phyloP scores from a whole-genome alignment of 805 yeast species.

The Priceomyces castillae region DNA sequence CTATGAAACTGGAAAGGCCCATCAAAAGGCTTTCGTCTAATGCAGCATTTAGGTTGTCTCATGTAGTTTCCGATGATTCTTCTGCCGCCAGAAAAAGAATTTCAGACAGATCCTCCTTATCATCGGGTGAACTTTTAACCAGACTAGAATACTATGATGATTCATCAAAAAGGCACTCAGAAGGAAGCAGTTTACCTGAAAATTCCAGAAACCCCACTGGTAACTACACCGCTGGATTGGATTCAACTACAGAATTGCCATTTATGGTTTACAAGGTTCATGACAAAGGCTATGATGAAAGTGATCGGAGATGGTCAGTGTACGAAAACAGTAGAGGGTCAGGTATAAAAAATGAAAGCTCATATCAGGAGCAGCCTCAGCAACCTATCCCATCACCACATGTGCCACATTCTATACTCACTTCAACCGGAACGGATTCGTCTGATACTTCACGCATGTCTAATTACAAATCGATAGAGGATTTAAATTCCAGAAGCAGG shows the following conservation, averaged over 20 bases:
- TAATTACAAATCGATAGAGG: background rate
- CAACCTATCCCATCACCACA: background rate
- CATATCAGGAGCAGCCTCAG: background rate
- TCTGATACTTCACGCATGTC: background rate
- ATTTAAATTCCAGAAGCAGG: background rate
- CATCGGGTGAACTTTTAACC: constrained; percentile 30
- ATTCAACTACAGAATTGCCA: constrained; percentile 25
- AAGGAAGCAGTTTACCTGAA: background rate
- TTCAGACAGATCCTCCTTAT: constrained; percentile 18
- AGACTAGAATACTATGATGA: constrained; percentile 20
- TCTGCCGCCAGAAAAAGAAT: constrained; percentile 1
- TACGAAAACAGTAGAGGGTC: constrained; percentile 16
- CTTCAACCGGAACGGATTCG: background rate
- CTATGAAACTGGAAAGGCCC: constrained; percentile 5
- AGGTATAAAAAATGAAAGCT: background rate
- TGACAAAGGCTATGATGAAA: constrained; percentile 16
- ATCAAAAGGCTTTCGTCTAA: background rate
- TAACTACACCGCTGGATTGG: constrained; percentile 28
- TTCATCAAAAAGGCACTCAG: constrained; percentile 1
- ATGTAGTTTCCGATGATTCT: background rate
- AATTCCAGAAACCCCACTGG: background rate
- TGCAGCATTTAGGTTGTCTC: background rate
- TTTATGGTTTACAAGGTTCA: constrained; percentile 30
- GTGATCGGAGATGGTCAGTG: constrained; percentile 24
- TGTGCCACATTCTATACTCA: constrained; percentile 1